phyloP scores from a whole-genome alignment of 345 rosid genomes.

The Ceriops zippeliana region DNA sequence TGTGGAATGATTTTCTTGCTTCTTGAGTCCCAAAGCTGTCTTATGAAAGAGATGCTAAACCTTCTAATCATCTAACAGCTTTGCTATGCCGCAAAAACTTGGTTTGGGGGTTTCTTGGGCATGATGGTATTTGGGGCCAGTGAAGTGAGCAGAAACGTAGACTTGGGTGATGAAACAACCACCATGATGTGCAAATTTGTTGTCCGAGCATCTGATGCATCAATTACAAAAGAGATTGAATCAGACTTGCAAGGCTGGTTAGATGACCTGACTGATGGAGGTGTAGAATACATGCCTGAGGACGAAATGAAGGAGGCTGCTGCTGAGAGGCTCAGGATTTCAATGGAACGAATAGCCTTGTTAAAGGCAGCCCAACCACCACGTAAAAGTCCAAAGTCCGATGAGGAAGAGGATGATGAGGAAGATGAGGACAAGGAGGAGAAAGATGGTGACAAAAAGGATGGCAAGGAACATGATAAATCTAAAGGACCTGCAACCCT shows the following conservation, averaged over 20 bases:
- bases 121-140: constrained; percentile 98
- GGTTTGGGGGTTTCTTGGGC: constrained; percentile 93
- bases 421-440: constrained; percentile 29
- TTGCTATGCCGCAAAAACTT: constrained; percentile 94
- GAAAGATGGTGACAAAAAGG: constrained; percentile 28
- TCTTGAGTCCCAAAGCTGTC: background rate
- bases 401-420: constrained; percentile 41
- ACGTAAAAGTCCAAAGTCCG: constrained; percentile 53
- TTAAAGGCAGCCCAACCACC: constrained; percentile 82
- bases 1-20: background rate
- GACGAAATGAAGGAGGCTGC: constrained; percentile 92
- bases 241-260: constrained; percentile 94
- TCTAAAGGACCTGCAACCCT: constrained; percentile 63
- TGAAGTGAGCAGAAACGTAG: constrained; percentile 98
- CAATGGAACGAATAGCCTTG: constrained; percentile 91
- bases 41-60: background rate
- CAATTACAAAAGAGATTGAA: constrained; percentile 86
- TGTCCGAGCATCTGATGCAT: constrained; percentile 92
- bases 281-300: constrained; percentile 95
- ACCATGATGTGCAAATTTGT: constrained; percentile 97
- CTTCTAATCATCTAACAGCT: constrained; percentile 44
- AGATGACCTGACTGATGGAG: constrained; percentile 91
- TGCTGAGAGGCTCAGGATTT: constrained; percentile 80
- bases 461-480: constrained; percentile 43
- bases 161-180: constrained; percentile 92